Evolutionary conservation across 1,284 basidiomycete species (phyloP).

Genomic region (Coriolopsis trogii): DNA sequence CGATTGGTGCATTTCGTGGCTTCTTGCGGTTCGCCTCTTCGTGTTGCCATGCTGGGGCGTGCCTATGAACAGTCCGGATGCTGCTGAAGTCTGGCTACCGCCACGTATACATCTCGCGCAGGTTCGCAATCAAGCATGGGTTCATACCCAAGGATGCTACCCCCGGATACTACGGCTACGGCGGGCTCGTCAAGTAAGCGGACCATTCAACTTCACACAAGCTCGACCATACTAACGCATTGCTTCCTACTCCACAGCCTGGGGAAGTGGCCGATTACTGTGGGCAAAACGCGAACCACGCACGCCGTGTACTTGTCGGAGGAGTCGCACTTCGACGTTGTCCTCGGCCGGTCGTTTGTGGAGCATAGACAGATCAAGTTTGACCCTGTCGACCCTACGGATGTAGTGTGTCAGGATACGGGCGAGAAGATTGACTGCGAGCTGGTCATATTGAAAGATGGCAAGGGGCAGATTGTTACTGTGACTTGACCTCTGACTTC

Average conservation of each 20-base stretch:
- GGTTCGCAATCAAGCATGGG: constrained; percentile 88
- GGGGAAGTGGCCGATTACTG: constrained; percentile 79
- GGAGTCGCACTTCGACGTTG: constrained; percentile 96
- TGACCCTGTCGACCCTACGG: constrained; percentile 85
- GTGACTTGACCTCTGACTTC: constrained; percentile 57
- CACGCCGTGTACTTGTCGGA: constrained; percentile 83
- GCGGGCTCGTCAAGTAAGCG: constrained; percentile 71
- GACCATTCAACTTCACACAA: neutral
- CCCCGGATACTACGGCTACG: constrained; percentile 85
- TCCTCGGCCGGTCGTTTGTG: constrained; percentile 92
- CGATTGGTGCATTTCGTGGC: constrained; percentile 1
- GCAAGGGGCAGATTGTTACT: constrained; percentile 84
- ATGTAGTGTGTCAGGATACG: constrained; percentile 91
- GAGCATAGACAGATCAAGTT: constrained; percentile 88
- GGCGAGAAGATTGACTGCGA: constrained; percentile 95
- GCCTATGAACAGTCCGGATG: constrained; percentile 75
- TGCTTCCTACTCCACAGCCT: constrained; percentile 44
- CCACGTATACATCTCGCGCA: constrained; percentile 93
- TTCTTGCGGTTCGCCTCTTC: constrained; percentile 1
- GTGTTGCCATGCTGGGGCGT: constrained; percentile 3
- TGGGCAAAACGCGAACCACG: constrained; percentile 45
- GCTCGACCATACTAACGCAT: constrained; percentile 1
- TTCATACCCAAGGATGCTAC: constrained; percentile 88
- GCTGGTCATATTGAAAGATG: constrained; percentile 87
- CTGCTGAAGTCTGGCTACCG: constrained; percentile 92